Evolutionary conservation across 768 basidiomycete genomes (phyloP), one percentile per base, ranked within the genome.

Genomic region (Suillus subalutaceus): DNA sequence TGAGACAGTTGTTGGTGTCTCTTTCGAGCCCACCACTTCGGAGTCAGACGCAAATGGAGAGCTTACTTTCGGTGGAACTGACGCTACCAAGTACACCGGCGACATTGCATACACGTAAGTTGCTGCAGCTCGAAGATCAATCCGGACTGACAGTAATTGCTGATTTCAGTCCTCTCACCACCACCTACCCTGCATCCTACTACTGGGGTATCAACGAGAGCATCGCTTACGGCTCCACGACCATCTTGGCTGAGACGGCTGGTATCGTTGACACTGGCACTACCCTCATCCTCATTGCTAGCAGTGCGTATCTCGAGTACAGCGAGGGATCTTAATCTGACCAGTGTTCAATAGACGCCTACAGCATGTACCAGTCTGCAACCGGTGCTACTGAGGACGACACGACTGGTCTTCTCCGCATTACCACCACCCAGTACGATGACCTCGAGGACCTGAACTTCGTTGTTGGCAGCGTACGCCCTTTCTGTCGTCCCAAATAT

Each of bases 261-360:
- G 88, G 88, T 66, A 86, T 89, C 66, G 85, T 89, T 57, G 87
- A 88, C 71, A 88, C 87, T 26, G 86, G 85, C 15, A 86, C 85
- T 15, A 86, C 86, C 32, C 77, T 87, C 67, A 73, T 87, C 63
- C 78, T 85, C 58, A 67, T 87, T 52, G 82, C 85, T 23, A 76
- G 81, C 32, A 79, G 76, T 75, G 48, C 74, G 76, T 68, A 37
- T 18, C 57, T n/a, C 26, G 10, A 43, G 41, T 43, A 7, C 26
- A 43, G 26, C 59, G 26, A 43, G 40, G 18, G 9, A 20, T 43
- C 40, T 6, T 20, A 7, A 5, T 23, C 67, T 72, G n/a, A 70
- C 0, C 44, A 8, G 3, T 62, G 10, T 43, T 13, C 20, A 13
- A 64, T 23, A 77, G 76, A 76, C 69, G 85, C 81, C 43, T 85